phyloP scores from a whole-genome alignment of 306 rosid species.

The Inga leiocalycina region DNA sequence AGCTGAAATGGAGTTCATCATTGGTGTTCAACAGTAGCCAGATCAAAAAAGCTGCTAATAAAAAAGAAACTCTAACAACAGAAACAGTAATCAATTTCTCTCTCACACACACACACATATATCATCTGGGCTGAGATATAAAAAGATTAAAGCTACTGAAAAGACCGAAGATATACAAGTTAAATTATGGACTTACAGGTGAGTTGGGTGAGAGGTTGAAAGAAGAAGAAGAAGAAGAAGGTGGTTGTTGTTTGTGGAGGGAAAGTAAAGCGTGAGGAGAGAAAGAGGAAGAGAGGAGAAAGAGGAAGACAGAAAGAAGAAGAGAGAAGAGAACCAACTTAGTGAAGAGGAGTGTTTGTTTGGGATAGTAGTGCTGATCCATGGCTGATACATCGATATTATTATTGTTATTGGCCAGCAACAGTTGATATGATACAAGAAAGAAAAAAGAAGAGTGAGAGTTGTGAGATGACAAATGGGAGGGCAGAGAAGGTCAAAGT shows the following conservation, averaged over 20 bases:
- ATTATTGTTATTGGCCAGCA: background rate
- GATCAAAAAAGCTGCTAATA: background rate
- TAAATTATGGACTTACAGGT: conserved; percentile 26
- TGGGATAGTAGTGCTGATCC: conserved; percentile 25
- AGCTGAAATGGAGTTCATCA: conserved; percentile 43
- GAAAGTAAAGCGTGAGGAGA: conserved; percentile 23
- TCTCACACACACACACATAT: background rate
- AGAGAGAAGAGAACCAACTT: conserved; percentile 35
- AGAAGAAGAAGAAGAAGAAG: background rate
- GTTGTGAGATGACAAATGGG: background rate
- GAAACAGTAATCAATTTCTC: background rate
- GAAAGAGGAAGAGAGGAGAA: conserved; percentile 35
- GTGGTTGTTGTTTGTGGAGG: background rate
- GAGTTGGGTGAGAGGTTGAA: conserved; percentile 22
- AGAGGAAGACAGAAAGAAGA: conserved; percentile 32
- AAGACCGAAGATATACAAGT: background rate
- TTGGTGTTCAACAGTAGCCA: conserved; percentile 10
- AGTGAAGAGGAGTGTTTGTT: conserved; percentile 14
- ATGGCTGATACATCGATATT: background rate
- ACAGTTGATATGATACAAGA: too few species aligned
- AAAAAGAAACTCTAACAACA: background rate
- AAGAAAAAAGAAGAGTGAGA: background rate
- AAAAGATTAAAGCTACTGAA: background rate
- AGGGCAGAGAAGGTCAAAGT: background rate
- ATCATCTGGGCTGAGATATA: background rate